Percentiles rank a stretch among this genome's conserved stretches.
These are phyloP conservation scores for Arachis monticola DNA, from an alignment of 331 rosid genomes.

Conservation along the genomic window DNA sequence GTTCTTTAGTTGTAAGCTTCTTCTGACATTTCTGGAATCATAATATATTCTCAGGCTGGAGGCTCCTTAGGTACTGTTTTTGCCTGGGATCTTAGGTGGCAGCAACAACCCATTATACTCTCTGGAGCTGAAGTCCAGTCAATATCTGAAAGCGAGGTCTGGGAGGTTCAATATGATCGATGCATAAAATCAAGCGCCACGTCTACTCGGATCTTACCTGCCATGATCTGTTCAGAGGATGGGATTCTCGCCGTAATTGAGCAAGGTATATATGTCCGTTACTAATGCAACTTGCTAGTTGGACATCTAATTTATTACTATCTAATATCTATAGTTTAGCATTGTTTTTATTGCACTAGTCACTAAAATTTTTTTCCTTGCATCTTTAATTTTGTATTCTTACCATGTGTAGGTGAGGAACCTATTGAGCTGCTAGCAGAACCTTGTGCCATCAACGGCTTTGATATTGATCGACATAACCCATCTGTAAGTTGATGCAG, in stretches of 20 bases:
- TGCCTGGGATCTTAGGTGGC: slow-evolving; percentile 98
- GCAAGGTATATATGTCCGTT: slow-evolving; percentile 63
- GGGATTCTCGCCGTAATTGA: slow-evolving; percentile 82
- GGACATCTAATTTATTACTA: slow-evolving; percentile 3
- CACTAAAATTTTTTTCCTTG: slow-evolving; percentile 9
- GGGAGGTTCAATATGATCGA: slow-evolving; percentile 95
- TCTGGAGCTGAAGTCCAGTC: slow-evolving; percentile 53
- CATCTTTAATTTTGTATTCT: slow-evolving; percentile 28
- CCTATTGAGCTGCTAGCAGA: slow-evolving; percentile 82
- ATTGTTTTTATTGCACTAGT: background rate
- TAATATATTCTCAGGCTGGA: slow-evolving; percentile 64
- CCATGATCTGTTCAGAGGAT: slow-evolving; percentile 93
- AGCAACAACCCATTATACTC: slow-evolving; percentile 80
- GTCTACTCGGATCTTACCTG: slow-evolving; percentile 75
- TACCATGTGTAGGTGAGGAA: slow-evolving; percentile 63
- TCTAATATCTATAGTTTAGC: background rate
- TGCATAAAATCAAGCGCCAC: slow-evolving; percentile 67
- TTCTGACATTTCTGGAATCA: slow-evolving; percentile 11
- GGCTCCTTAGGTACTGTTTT: slow-evolving; percentile 91
- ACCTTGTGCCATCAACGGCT: slow-evolving; percentile 93
- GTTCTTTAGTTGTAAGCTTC: slow-evolving; percentile 23
- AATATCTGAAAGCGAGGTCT: slow-evolving; percentile 89
- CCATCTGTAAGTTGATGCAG: slow-evolving; percentile 67
- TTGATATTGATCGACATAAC: slow-evolving; percentile 78
- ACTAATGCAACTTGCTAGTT: slow-evolving; percentile 13